Base-by-base conservation (phyloP, 129 eudicot species). In the Logfia minima region DNA sequence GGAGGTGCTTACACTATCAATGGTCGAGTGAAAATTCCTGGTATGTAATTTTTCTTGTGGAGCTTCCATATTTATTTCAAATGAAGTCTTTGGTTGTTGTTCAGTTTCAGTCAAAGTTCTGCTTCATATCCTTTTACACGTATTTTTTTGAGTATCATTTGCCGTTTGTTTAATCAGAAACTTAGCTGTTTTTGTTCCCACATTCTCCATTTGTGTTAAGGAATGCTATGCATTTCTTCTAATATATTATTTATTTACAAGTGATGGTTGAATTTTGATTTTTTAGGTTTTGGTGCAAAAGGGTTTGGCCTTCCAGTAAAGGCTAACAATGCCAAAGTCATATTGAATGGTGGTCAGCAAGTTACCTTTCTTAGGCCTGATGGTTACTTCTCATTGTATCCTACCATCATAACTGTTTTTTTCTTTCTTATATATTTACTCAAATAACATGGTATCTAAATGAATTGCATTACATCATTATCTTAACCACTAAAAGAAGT, bases 361-460 rank as follows among this genome's bases (percentile, higher is more conserved):
- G 87, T 91, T 69, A 91, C 97, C 69, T 95, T 91, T 68, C 83
- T 95, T 34, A 88, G 86, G 79, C 94, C 96, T 22, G 94, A 95
- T 80, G 99, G 97, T 73, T 95, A 95, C 90, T 95, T 95, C 83
- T 91, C 99, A 83, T 91, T 95, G 99, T 95, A 95, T 95, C 97
- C 99, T 89, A 60, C 73, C 37, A 76, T 76, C 22, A 48, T 60
- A 52, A 70, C 23, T 5, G 4, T 63, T 71, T 6, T 5, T 23
- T 72, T 9, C 53, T 63, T 51, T 16, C 26, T 62, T 19, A 1
- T 18, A 73, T 73, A 34, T 72, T 51, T 56, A 65, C 10, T 64
- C 35, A 9, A 31, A 51, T 5, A 48, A 51, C 19, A 52, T 24
- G 14, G 18, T 48, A 48, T 48, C 55, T 48, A 53, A 69, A 35